phyloP scores from a whole-genome alignment of 257 asterid species.

The Avicennia marina region DNA sequence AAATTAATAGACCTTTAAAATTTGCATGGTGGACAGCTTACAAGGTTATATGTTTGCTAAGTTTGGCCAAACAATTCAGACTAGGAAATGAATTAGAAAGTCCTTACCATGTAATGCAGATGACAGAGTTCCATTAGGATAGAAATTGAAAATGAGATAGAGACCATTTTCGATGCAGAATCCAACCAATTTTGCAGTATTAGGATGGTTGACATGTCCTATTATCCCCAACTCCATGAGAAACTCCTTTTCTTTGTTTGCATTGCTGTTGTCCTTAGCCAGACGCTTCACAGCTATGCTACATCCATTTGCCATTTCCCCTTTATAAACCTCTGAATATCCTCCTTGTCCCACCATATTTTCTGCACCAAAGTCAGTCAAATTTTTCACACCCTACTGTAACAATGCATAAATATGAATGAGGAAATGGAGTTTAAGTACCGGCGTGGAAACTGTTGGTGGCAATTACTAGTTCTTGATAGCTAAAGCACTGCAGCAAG shows the following conservation, averaged over 20 bases:
- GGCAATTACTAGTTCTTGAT: slow-evolving; percentile 54
- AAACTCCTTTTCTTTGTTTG: slow-evolving; percentile 66
- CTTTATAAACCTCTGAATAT: slow-evolving; percentile 74
- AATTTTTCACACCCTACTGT: not conserved
- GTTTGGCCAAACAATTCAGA: no score
- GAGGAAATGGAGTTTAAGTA: not conserved
- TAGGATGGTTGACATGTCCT: slow-evolving; percentile 71
- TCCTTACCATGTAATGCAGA: slow-evolving; percentile 66
- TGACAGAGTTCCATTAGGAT: slow-evolving; percentile 68
- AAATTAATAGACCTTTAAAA: no score
- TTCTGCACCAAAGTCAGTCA: slow-evolving; percentile 31
- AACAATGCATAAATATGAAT: not conserved
- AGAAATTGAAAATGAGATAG: slow-evolving; percentile 58
- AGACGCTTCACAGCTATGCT: slow-evolving; percentile 70
- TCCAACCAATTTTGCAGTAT: slow-evolving; percentile 64
- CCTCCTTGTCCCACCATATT: slow-evolving; percentile 87
- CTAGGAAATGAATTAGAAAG: not conserved
- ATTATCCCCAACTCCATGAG: slow-evolving; percentile 70
- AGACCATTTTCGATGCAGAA: slow-evolving; percentile 79
- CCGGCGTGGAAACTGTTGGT: slow-evolving; percentile 64
- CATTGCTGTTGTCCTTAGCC: slow-evolving; percentile 45
- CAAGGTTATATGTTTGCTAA: no score
- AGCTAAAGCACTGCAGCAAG: slow-evolving; percentile 47
- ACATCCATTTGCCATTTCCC: slow-evolving; percentile 39
- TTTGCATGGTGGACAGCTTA: no score